These are phyloP conservation scores for Hanseniaspora jakobsenii DNA, from an alignment of 805 yeast genomes.

Conservation along the genomic window DNA sequence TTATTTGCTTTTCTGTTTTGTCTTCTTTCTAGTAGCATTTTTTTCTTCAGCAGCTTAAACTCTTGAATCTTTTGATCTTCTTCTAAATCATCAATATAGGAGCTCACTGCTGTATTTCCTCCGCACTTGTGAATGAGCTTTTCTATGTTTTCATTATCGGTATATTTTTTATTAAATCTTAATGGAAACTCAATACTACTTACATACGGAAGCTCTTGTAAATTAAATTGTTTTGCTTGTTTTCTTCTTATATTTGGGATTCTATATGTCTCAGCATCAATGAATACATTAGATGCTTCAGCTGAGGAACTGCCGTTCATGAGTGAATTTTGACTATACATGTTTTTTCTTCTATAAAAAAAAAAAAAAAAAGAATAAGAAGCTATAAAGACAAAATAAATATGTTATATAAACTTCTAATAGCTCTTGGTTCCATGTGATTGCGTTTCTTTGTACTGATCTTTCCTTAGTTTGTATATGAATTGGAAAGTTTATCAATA, in stretches of 20 bases:
- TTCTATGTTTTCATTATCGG: conserved; percentile 34
- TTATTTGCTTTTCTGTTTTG: conserved; percentile 19
- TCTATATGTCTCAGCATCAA: conserved; percentile 3
- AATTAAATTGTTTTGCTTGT: conserved; percentile 42
- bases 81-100: conserved; percentile 22
- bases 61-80: conserved; percentile 34
- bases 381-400: too few species aligned
- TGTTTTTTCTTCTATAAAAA: background rate
- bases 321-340: too few species aligned
- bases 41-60: conserved; percentile 19
- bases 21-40: conserved; percentile 28
- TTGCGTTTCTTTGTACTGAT: too few species aligned
- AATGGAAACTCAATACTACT: conserved; percentile 72
- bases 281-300: background rate
- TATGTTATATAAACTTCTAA: too few species aligned
- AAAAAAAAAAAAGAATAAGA: too few species aligned
- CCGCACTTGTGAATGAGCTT: conserved; percentile 62
- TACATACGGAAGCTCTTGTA: conserved; percentile 58
- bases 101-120: conserved; percentile 30
- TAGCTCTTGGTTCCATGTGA: too few species aligned
- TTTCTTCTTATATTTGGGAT: conserved; percentile 1
- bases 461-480: too few species aligned
- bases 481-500: too few species aligned
- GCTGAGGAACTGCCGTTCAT: too few species aligned
- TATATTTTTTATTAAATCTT: conserved; percentile 33